Base-by-base conservation (phyloP, 1,284 basidiomycete species). In the Ceratobasidium sp. region DNA sequence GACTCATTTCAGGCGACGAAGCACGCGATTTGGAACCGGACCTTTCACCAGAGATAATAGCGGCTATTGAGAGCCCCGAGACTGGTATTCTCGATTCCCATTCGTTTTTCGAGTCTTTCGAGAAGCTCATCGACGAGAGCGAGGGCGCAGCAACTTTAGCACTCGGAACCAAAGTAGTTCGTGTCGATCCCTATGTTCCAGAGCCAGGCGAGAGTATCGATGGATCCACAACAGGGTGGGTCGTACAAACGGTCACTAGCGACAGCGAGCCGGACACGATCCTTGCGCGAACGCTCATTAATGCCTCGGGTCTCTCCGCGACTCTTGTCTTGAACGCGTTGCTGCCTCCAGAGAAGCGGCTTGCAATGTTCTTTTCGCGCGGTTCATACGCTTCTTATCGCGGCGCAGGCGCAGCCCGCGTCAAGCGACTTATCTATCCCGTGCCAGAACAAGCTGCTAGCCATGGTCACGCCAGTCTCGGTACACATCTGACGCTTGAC, bases 1-100 rank as follows among this genome's bases (percentile, higher is more conserved):
- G 85, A 73, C 85, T 97, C 61, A 84, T 99, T 43, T 85, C 83
- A 8, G 90, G 90, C 5, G 84, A 87, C n/a, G 85, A 92, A 78
- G 91, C 92, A 3, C 86, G 88, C 59, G 83, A 87, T 59, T 80
- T 96, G 74, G 97, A 98, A 79, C 96, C 96, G 0, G 87, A 93
- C 76, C 83, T 99, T 0, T 91, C 92, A 0, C 77, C 80, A 1
- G 83, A 88, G 52, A 92, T 98, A 67, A 83, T 84, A 0, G 86
- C 85, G 14, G 94, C 95, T 0, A 80, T 99, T 23, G 89, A 90
- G 81, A 94, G 91, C 73, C 90, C 93, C 2, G 88, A 91, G 76
- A 98, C 97, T 0, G 97, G 97, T 0, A 97, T 99, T 74, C 82
- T 99, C 1, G 92, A 96, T 79, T 93, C 92, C 0, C 95, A 97